Evolutionary conservation across 140 eudicot species (phyloP), one percentile per base, ranked within the genome.

Genomic region (Cichorium intybus): DNA sequence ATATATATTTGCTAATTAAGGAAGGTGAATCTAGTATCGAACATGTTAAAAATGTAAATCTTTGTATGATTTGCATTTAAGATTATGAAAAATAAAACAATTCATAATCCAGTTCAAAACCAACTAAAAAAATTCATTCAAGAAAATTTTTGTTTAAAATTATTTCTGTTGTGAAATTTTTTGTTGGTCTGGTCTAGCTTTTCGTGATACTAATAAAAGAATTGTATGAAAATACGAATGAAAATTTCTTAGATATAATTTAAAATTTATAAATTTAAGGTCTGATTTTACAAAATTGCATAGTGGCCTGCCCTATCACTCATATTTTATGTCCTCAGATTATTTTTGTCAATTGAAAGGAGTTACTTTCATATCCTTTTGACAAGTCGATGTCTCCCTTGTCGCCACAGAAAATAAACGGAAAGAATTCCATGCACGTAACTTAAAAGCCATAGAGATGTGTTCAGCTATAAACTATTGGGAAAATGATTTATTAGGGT

Each of bases 371-470:
- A 23, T 62, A 62, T 62, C 24, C 69, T 34, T 71, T 55, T 28
- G 14, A 73, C 24, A 58, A 11, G 24, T 54, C 60, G 21, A 31
- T 54, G 45, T 56, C 72, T 41, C 60, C 22, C 21, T 54, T 22
- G 12, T 9, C 22, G 12, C 22, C 65, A 53, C 9, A 54, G 43
- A 62, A 52, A 72, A 28, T 0, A 72, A 35, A 53, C 27, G 43
- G 56, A 46, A 29, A 47, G 7, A 56, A 73, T 55, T 46, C 21
- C 18, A 56, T 56, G 67, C 73, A 73, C 78, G 78, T 34, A 73
- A 73, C 73, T 39, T 33, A 24, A 11, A 35, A 33, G 61, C 34
- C 53, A 5, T 64, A 28, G 17, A 64, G 26, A 73, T 21, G 53
- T 56, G 60, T 64, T 64, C 43, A 34, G 39, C 37, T 62, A 62